These are phyloP conservation scores for Raddia distichophylla DNA, from an alignment of 176 grass and related monocot genomes.

Conservation along the genomic window DNA sequence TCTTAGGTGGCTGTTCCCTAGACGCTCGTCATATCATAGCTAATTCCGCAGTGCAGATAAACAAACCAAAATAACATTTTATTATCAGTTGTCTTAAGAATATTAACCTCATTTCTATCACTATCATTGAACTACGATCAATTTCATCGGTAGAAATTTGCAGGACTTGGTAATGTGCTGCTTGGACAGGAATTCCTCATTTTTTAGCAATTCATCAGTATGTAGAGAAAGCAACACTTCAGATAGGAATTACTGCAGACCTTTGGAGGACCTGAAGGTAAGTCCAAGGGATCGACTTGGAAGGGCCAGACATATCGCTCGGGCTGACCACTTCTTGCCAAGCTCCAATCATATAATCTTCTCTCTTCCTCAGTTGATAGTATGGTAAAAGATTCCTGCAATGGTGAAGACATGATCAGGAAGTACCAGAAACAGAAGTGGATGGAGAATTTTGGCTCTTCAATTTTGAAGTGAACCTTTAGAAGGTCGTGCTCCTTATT, in stretches of 20 bases:
- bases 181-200: not conserved
- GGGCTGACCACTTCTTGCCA: constrained; percentile 74
- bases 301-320: constrained; percentile 95
- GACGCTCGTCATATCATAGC: not conserved
- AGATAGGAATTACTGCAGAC: constrained; percentile 49
- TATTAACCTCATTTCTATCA: not conserved
- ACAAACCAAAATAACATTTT: not conserved
- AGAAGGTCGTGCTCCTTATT: constrained; percentile 64
- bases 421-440: constrained; percentile 9
- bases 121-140: not conserved
- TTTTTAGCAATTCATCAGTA: not conserved
- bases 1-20: not conserved
- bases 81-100: not conserved
- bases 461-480: constrained; percentile 53
- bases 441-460: constrained; percentile 4
- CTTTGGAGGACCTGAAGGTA: constrained; percentile 55
- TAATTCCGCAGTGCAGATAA: not conserved
- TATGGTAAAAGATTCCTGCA: constrained; percentile 82
- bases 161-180: not conserved
- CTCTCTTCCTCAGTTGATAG: constrained; percentile 82
- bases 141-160: not conserved
- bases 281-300: constrained; percentile 62
- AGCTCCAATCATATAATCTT: constrained; percentile 95
- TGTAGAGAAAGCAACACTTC: constrained; percentile 8
- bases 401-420: constrained; percentile 11